phyloP scores from a whole-genome alignment of 2,329 filamentous ascomycete genomes.

The Botrytis porri region DNA sequence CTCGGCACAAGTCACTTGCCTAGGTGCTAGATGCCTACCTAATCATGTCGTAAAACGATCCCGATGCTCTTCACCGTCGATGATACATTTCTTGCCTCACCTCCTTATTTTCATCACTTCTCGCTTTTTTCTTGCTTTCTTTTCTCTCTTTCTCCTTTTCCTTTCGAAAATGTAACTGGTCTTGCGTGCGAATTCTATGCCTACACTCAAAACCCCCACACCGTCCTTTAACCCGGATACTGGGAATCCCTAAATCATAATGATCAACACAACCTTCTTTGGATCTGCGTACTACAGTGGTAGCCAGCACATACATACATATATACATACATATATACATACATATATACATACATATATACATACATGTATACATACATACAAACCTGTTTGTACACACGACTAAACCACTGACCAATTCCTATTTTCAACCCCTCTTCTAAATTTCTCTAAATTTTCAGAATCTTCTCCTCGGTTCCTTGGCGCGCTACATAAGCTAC shows the following conservation, averaged over 20 bases:
- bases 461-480: background rate
- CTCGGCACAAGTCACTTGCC: background rate
- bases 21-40: background rate
- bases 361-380: background rate
- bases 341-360: slow-evolving; percentile 8
- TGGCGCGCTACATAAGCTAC: background rate
- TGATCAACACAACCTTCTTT: background rate
- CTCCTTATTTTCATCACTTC: background rate
- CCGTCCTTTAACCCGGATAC: background rate
- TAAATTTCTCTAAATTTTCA: background rate
- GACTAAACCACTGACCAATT: too few relatives aligned
- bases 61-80: background rate
- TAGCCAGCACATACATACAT: slow-evolving; percentile 13
- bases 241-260: background rate
- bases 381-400: background rate
- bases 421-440: background rate
- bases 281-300: background rate
- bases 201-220: background rate
- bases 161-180: background rate
- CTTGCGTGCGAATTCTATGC: background rate
- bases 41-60: background rate
- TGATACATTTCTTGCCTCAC: background rate
- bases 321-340: background rate
- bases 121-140: background rate
- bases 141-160: background rate